These are phyloP conservation scores for Cryptococcus hybrid DNA, from an alignment of 1,284 basidiomycete genomes.

Conservation along the genomic window DNA sequence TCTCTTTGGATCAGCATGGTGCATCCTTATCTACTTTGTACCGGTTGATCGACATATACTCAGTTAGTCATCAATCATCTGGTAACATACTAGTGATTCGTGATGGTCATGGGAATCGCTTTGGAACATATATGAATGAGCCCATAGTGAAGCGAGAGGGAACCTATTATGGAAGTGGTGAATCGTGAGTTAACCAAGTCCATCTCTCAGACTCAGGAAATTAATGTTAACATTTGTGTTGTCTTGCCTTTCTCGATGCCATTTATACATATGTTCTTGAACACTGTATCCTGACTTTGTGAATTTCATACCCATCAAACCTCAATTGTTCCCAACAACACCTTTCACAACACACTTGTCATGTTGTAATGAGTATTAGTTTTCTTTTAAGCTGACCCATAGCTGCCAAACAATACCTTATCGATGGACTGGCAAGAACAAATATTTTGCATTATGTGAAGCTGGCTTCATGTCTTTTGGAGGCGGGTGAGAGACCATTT, in stretches of 20 bases:
- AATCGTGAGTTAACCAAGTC: constrained; percentile 61
- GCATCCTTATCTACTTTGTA: constrained; percentile 89
- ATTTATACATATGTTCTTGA: not conserved
- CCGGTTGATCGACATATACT: constrained; percentile 56
- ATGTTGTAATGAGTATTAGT: constrained; percentile 47
- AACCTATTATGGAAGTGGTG: constrained; percentile 77
- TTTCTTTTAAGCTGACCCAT: constrained; percentile 62
- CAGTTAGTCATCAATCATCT: constrained; percentile 32
- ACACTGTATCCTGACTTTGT: not conserved
- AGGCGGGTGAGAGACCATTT: constrained; percentile 65
- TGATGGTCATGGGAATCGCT: constrained; percentile 59
- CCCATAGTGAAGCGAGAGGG: constrained; percentile 60
- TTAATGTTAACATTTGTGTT: too few relatives aligned
- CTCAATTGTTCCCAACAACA: not conserved
- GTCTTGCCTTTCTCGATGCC: too few relatives aligned
- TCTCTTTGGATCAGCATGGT: constrained; percentile 90
- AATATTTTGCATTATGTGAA: constrained; percentile 86
- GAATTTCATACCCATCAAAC: not conserved
- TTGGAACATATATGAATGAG: constrained; percentile 80
- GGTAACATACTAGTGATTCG: constrained; percentile 61
- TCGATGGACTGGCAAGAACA: constrained; percentile 86
- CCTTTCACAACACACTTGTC: not conserved
- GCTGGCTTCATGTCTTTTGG: constrained; percentile 78
- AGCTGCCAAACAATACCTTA: constrained; percentile 61
- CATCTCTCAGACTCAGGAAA: too few relatives aligned